Conservation (phyloP, 352 stramenopile genomes). For the Phytopythium litorale region DNA sequence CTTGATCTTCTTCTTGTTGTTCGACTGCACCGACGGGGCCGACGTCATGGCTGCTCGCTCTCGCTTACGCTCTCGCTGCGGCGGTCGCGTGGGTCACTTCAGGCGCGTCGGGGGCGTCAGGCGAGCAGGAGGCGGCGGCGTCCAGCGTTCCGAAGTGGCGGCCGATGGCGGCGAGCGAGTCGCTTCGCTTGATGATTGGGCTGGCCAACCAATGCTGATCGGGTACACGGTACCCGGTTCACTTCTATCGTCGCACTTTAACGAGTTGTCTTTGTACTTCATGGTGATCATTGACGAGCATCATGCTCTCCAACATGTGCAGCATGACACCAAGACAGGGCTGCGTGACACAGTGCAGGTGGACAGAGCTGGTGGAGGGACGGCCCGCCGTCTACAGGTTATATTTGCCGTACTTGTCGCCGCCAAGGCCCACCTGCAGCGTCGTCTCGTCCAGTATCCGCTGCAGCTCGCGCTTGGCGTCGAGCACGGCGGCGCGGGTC, state of each 20-base stretch:
- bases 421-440: slow-evolving; percentile 79
- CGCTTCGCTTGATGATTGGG: slow-evolving; percentile 2
- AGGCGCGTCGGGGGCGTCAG: too few species aligned
- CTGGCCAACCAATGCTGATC: background rate
- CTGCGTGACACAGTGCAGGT: background rate
- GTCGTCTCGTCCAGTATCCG: slow-evolving; percentile 89
- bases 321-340: too few species aligned
- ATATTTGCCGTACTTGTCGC: slow-evolving; percentile 89
- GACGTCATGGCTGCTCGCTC: slow-evolving; percentile 2
- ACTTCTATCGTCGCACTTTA: background rate
- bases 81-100: background rate
- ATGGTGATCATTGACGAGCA: too few species aligned
- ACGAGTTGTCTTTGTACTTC: background rate
- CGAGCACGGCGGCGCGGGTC: slow-evolving; percentile 64
- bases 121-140: too few species aligned
- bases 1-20: slow-evolving; percentile 89
- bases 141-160: background rate
- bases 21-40: slow-evolving; percentile 61
- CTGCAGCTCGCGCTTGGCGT: slow-evolving; percentile 78
- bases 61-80: background rate
- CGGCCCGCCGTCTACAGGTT: slow-evolving; percentile 50
- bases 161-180: background rate
- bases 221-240: background rate
- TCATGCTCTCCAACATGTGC: too few species aligned
- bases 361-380: background rate